Base-by-base conservation (phyloP, 2,329 filamentous ascomycete genomes). In the Scedosporium aurantiacum region DNA sequence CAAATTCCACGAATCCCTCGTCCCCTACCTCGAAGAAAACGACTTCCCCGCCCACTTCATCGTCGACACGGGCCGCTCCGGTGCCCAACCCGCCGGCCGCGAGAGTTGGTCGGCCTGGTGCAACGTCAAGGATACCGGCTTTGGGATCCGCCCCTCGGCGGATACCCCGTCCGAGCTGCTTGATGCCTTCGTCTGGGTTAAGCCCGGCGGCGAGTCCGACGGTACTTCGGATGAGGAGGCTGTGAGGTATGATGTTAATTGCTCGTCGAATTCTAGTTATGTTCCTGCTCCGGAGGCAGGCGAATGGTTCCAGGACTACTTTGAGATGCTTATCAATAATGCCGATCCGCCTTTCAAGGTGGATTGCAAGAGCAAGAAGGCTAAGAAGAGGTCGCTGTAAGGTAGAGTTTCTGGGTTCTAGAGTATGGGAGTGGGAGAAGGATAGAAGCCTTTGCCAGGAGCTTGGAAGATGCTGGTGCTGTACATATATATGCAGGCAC, bases 161-260 rank as follows among this genome's bases (percentile, higher is more conserved):
- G 75, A 82, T 68, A 88, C 85, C 7, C 82, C 81, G 14, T 78
- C 84, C 64, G 68, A 72, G 1, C 74, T 85, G 18, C 76, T 81
- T 40, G 86, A 89, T 70, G 84, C 85, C 47, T 85, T 88, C 65
- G 85, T 88, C 62, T 88, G 86, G 86, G 75, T 88, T 66, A 89
- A 88, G 79, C 86, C 86, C 4, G 86, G 86, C 65, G 79, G 79
- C 63, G 79, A 82, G 69, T 88, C 75, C 54, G 78, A 80, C 64
- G 77, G 77, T 64, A 79, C 77, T 43, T 79, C 76, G 41, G 72
- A 82, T 67, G 75, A 73, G 45, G 72, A 67, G 40, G 76, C 82
- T 8, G 65, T 72, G 21, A 78, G 69, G 52, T 71, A 71, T 37
- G 69, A 71, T 62, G 66, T 66, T 63, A 66, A 67, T 71, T 86